Percentiles rank a stretch among this genome's conserved stretches.
phyloP scores from a whole-genome alignment of 805 yeast species.

The Geotrichum ghanense region DNA sequence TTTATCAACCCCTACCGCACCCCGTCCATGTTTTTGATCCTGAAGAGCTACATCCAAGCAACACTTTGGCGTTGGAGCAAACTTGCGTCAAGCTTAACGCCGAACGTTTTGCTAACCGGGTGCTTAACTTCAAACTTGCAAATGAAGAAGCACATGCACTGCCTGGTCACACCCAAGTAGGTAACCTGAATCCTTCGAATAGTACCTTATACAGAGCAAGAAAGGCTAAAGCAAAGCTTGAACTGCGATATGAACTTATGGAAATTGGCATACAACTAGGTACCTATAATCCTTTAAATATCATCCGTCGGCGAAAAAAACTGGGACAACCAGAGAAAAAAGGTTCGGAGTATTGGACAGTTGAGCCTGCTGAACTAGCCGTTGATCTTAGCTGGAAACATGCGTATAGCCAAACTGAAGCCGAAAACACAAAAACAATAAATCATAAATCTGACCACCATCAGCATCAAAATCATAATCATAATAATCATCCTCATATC shows the following conservation, averaged over 20 bases:
- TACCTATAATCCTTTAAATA: neutral
- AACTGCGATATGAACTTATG: conserved; percentile 18
- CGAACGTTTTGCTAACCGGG: neutral
- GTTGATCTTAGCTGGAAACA: neutral
- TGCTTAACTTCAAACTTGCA: neutral
- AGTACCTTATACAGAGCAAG: conserved; percentile 16
- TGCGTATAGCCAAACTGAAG: no score
- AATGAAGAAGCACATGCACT: neutral
- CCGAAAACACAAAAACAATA: no score
- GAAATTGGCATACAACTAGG: neutral
- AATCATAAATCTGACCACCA: no score
- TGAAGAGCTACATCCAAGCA: neutral
- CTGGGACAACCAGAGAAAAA: neutral
- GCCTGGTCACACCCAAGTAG: conserved; percentile 1
- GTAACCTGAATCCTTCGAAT: conserved; percentile 7
- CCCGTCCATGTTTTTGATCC: neutral
- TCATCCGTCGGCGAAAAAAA: neutral
- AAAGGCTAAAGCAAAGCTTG: conserved; percentile 21
- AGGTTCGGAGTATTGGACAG: neutral
- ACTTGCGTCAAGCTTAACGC: neutral
- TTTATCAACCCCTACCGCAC: neutral
- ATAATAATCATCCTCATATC: no score
- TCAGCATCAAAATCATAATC: no score
- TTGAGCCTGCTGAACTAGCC: neutral
- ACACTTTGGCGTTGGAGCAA: neutral